A percentile compares a stretch with the other conserved stretches of the same genome.
phyloP scores from a whole-genome alignment of 1,284 basidiomycete genomes.

The Erythrobasidium hasegawianum region DNA sequence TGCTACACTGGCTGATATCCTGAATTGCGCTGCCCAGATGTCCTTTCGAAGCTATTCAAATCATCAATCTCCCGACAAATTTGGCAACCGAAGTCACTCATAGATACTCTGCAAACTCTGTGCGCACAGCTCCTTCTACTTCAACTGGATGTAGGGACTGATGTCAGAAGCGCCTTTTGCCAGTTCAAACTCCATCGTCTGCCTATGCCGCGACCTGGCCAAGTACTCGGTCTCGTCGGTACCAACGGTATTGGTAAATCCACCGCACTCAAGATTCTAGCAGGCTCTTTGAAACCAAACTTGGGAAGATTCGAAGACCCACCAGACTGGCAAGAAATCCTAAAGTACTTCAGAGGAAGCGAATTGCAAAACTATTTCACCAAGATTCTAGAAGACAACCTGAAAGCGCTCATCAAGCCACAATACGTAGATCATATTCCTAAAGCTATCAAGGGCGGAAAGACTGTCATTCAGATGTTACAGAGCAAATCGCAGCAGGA shows the following conservation, averaged over 20 bases:
- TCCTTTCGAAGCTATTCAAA: slow-evolving; percentile 93
- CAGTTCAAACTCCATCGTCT: slow-evolving; percentile 91
- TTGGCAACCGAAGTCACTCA: slow-evolving; percentile 90
- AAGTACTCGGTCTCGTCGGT: slow-evolving; percentile 90
- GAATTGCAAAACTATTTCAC: slow-evolving; percentile 98
- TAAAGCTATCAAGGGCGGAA: slow-evolving; percentile 81
- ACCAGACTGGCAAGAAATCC: slow-evolving; percentile 94
- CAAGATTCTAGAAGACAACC: slow-evolving; percentile 94
- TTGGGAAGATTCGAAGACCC: slow-evolving; percentile 87
- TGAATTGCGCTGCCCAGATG: slow-evolving; percentile 59
- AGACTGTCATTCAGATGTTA: slow-evolving; percentile 84
- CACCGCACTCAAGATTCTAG: slow-evolving; percentile 89
- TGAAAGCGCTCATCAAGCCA: slow-evolving; percentile 96
- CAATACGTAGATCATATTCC: slow-evolving; percentile 99
- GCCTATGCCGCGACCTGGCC: slow-evolving; percentile 88
- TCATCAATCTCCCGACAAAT: slow-evolving; percentile 96
- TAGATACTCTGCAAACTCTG: slow-evolving; percentile 88
- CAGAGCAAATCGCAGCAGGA: slow-evolving; percentile 70
- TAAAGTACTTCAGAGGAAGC: slow-evolving; percentile 94
- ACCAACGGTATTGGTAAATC: slow-evolving; percentile 99
- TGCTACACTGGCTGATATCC: neutral
- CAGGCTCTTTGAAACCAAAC: slow-evolving; percentile 92
- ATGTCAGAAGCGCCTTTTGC: neutral
- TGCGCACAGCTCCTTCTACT: neutral
- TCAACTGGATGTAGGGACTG: neutral